Conservation (phyloP, 208 protist genomes). For the Giardia duodenalis region DNA sequence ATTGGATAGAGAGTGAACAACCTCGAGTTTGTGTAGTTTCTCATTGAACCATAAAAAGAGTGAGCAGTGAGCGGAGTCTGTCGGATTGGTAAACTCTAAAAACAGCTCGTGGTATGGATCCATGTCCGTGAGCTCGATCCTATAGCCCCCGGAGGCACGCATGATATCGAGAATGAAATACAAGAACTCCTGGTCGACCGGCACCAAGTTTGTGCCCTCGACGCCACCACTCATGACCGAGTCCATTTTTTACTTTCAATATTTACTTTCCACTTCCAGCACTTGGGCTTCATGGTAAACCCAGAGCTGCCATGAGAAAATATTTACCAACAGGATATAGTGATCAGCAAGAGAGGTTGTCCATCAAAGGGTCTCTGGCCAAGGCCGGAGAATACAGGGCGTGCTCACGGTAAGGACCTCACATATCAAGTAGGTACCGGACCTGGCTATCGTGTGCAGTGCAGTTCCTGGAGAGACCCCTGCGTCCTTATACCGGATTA, state of each 20-base stretch:
- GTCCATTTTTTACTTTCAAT: background rate
- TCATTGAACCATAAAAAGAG: background rate
- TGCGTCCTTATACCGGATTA: too few species aligned
- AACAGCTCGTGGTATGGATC: background rate
- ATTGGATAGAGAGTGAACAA: background rate
- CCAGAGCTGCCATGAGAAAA: too few species aligned
- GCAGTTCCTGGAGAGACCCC: too few species aligned
- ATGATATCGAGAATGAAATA: background rate
- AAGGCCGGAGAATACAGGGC: background rate
- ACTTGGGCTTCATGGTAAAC: too few species aligned
- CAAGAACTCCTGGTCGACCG: background rate
- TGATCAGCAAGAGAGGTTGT: too few species aligned
- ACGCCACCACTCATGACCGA: background rate
- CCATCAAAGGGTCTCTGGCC: too few species aligned
- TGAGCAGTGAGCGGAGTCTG: background rate
- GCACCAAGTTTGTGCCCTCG: background rate
- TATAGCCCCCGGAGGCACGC: background rate
- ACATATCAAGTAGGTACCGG: background rate
- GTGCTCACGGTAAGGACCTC: background rate
- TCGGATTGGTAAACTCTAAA: background rate
- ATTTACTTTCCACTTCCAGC: background rate
- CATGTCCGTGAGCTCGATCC: background rate
- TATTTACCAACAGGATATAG: too few species aligned
- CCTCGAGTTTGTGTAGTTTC: background rate
- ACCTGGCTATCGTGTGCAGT: too few species aligned